phyloP scores from a whole-genome alignment of 148 eudicot species.

The Spergularia marina region DNA sequence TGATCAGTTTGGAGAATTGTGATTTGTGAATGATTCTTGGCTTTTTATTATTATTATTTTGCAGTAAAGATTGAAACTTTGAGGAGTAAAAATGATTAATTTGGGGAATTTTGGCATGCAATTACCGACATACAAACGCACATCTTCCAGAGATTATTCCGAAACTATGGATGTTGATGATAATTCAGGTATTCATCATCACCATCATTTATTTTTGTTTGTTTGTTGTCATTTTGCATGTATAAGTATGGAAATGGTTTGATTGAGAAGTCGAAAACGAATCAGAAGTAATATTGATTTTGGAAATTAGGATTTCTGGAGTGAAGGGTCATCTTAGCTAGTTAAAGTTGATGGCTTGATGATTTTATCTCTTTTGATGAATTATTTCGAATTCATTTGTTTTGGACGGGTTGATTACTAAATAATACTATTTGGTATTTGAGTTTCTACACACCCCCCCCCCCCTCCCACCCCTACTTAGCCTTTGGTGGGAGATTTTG shows the following conservation, averaged over 20 bases:
- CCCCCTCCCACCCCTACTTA: too few species aligned
- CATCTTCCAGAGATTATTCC: constrained; percentile 51
- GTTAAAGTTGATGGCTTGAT: not conserved
- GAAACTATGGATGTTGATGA: constrained; percentile 51
- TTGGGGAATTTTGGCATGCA: constrained; percentile 27
- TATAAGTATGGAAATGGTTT: not conserved
- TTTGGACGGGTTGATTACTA: not conserved
- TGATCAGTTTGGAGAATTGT: not conserved
- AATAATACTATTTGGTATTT: not conserved
- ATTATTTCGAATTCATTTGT: not conserved
- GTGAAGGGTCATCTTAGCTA: not conserved
- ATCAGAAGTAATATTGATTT: too few species aligned
- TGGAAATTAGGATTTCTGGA: too few species aligned
- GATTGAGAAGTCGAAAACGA: not conserved
- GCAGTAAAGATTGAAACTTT: not conserved
- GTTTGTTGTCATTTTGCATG: not conserved
- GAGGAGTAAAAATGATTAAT: not conserved
- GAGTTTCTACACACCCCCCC: not conserved
- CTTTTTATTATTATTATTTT: not conserved
- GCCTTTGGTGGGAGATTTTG: too few species aligned
- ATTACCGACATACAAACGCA: constrained; percentile 70
- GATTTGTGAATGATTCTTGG: not conserved
- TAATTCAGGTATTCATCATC: constrained; percentile 45
- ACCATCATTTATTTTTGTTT: not conserved
- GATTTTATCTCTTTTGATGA: not conserved